Conservation (phyloP, 148 eudicot genomes). For the Salicornia ramosissima region DNA sequence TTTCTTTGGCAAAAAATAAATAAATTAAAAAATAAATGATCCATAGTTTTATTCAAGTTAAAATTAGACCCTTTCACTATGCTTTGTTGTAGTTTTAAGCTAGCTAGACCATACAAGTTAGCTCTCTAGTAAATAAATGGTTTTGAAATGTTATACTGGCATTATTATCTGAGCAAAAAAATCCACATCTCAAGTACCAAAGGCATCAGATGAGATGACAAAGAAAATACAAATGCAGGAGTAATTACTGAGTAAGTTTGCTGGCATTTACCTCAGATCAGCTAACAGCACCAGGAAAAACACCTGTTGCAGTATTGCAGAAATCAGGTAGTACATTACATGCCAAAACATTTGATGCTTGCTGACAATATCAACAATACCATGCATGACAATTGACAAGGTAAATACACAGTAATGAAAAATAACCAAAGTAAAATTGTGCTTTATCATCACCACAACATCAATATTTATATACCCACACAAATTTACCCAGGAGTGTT, state of each 20-base stretch:
- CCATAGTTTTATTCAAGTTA: too few relatives aligned
- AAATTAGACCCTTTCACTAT: too few relatives aligned
- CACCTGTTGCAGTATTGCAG: constrained; percentile 18
- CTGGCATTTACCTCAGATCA: constrained; percentile 26
- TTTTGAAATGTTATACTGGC: constrained; percentile 28
- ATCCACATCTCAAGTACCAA: constrained; percentile 31
- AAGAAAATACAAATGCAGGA: constrained; percentile 20
- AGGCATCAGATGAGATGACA: constrained; percentile 19
- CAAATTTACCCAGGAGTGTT: not conserved
- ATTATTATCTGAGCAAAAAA: constrained; percentile 21
- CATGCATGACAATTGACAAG: not conserved
- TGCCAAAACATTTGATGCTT: constrained; percentile 22
- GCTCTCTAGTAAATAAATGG: not conserved
- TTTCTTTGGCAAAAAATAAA: too few relatives aligned
- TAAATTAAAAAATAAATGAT: too few relatives aligned
- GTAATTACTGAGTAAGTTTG: constrained; percentile 20
- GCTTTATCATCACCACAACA: too few relatives aligned
- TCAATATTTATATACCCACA: too few relatives aligned
- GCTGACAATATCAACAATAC: constrained; percentile 24
- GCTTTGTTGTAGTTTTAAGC: not conserved
- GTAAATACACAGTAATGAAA: not conserved
- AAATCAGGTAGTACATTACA: constrained; percentile 19
- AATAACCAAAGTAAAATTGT: not conserved
- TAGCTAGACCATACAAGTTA: not conserved
- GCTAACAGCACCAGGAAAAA: constrained; percentile 25